Percentiles rank a stretch among this genome's conserved stretches.
These are phyloP conservation scores for Magnolia sinica DNA, from an alignment of 164 flowering plant species.

Conservation along the genomic window DNA sequence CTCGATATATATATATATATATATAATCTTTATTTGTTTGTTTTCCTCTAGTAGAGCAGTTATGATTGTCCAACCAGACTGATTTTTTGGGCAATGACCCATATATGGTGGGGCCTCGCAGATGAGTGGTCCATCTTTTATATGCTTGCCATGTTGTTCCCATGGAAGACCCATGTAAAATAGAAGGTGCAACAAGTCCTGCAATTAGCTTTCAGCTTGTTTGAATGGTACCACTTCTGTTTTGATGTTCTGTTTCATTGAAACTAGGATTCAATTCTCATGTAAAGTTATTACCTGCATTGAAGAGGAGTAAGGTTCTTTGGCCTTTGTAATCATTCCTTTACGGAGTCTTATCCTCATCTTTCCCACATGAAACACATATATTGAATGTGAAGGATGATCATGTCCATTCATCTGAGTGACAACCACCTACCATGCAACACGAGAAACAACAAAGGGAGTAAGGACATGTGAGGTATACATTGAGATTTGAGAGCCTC, in stretches of 20 bases:
- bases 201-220: not conserved
- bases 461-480: no score
- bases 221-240: not conserved
- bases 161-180: not conserved
- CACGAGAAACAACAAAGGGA: not conserved
- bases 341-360: constrained; percentile 91
- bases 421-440: constrained; percentile 64
- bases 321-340: constrained; percentile 76
- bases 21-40: no score
- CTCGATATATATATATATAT: no score
- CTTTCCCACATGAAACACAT: constrained; percentile 82
- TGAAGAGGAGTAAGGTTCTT: constrained; percentile 73
- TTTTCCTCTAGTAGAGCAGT: no score
- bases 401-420: constrained; percentile 79
- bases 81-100: not conserved
- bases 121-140: no score
- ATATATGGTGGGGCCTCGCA: no score
- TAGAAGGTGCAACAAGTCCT: not conserved
- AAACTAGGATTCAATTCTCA: not conserved
- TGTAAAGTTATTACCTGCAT: constrained; percentile 49
- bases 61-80: not conserved
- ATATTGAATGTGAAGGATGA: constrained; percentile 66
- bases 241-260: not conserved
- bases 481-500: no score
- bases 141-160: no score